A percentile compares a stretch with the other conserved stretches of the same genome.
These are phyloP conservation scores for Ceratonia siliqua DNA, from an alignment of 306 rosid species.

Conservation along the genomic window DNA sequence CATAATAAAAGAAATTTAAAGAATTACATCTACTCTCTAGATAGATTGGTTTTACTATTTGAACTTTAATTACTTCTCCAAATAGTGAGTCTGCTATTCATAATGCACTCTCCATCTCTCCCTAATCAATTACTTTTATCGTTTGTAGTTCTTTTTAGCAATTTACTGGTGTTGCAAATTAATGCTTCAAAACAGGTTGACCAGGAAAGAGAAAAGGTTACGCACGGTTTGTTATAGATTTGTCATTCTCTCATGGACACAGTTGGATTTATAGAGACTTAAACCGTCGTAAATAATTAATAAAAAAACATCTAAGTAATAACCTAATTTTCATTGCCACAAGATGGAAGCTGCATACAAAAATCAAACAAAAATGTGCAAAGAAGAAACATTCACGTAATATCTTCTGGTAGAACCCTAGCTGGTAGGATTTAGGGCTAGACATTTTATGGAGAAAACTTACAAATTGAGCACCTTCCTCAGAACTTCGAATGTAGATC, in stretches of 20 bases:
- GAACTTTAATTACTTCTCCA: not conserved
- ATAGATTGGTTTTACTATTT: not conserved
- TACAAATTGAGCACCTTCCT: slow-evolving; percentile 30
- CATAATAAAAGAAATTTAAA: too few relatives aligned
- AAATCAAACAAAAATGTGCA: not conserved
- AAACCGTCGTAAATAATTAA: not conserved
- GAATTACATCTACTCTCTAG: not conserved
- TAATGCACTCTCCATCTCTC: not conserved
- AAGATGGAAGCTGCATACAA: slow-evolving; percentile 16
- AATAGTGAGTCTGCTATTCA: not conserved
- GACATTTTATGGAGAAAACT: slow-evolving; percentile 10
- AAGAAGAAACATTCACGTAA: slow-evolving; percentile 21
- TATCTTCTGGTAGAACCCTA: slow-evolving; percentile 34
- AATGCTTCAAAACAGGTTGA: not conserved
- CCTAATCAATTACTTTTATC: not conserved
- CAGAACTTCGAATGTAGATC: not conserved
- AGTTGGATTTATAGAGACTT: not conserved
- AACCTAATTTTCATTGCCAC: slow-evolving; percentile 31
- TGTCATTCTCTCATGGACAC: not conserved
- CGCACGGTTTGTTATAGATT: not conserved
- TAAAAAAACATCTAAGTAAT: not conserved
- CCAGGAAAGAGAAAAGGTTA: not conserved
- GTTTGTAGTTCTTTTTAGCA: not conserved
- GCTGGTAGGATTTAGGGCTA: slow-evolving; percentile 14
- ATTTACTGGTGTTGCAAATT: not conserved